Percentiles rank a stretch among this genome's conserved stretches.
Evolutionary conservation across 2,329 filamentous ascomycete species (phyloP).

Genomic region (Clonostachys sp.): DNA sequence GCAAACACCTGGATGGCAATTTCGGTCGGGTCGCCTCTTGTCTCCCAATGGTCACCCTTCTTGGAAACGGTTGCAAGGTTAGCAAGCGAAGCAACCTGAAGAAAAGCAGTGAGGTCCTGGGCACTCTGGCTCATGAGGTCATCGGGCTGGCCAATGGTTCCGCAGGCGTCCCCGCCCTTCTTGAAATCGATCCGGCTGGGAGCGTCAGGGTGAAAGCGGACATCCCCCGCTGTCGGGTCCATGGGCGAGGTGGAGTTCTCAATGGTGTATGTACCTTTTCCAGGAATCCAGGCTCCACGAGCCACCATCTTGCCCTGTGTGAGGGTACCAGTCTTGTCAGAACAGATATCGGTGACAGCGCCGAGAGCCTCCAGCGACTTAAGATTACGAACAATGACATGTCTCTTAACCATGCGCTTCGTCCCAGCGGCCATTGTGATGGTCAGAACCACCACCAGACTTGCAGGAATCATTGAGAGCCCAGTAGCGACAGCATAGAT

Average conservation of each 20-base stretch:
- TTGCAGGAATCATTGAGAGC: conserved; percentile 46
- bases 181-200: conserved; percentile 33
- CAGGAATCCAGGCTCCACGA: conserved; percentile 54
- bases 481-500: conserved; percentile 44
- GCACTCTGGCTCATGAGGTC: conserved; percentile 35
- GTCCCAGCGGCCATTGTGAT: conserved; percentile 54
- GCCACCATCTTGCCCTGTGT: conserved; percentile 63
- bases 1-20: conserved; percentile 71
- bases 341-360: conserved; percentile 48
- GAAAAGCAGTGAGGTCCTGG: conserved; percentile 41
- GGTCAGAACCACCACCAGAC: conserved; percentile 46
- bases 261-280: conserved; percentile 51
- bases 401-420: conserved; percentile 45
- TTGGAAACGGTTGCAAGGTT: conserved; percentile 46
- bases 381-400: conserved; percentile 49
- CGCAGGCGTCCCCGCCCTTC: conserved; percentile 15
- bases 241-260: conserved; percentile 49
- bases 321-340: conserved; percentile 55
- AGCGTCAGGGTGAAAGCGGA: conserved; percentile 31
- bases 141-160: conserved; percentile 13
- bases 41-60: conserved; percentile 46
- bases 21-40: conserved; percentile 63
- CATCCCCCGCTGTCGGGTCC: conserved; percentile 48
- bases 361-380: conserved; percentile 54
- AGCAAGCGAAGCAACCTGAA: conserved; percentile 54